phyloP scores from a whole-genome alignment of 805 yeast genomes.

The Kuraishia hungarica region DNA sequence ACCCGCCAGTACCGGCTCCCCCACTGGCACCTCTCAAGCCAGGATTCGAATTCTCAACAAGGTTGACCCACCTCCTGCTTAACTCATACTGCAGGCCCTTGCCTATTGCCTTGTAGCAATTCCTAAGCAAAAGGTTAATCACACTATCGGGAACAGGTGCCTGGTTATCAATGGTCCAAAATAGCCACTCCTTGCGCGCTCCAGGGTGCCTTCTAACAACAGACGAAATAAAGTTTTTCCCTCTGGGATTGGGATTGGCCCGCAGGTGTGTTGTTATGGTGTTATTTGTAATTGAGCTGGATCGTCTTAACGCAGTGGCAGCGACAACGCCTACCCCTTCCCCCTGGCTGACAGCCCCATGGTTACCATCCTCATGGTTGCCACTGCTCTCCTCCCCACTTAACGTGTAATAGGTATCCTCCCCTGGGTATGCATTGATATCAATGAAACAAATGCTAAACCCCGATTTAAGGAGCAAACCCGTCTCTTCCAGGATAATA shows the following conservation, averaged over 20 bases:
- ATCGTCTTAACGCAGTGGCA: neutral
- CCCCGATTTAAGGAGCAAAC: constrained; percentile 43
- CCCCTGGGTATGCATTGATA: constrained; percentile 19
- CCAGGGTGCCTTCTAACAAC: neutral
- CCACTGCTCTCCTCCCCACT: constrained; percentile 19
- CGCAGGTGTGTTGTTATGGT: neutral
- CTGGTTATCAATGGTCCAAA: constrained; percentile 24
- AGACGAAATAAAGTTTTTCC: constrained; percentile 2
- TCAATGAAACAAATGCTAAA: constrained; percentile 30
- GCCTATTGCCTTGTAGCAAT: constrained; percentile 37
- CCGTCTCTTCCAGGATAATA: constrained; percentile 47
- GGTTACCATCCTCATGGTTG: too few species aligned
- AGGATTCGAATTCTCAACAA: neutral
- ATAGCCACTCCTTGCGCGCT: constrained; percentile 13
- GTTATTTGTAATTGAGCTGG: neutral
- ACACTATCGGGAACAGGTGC: constrained; percentile 23
- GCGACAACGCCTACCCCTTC: neutral
- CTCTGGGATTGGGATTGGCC: neutral
- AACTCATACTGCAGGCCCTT: constrained; percentile 11
- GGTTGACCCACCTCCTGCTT: neutral
- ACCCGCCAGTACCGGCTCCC: neutral
- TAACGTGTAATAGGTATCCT: constrained; percentile 22
- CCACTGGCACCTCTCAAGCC: neutral
- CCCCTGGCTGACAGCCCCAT: too few species aligned
- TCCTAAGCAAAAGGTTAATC: constrained; percentile 37